Conservation (phyloP, 164 flowering plant genomes). For the Warburgia ugandensis region DNA sequence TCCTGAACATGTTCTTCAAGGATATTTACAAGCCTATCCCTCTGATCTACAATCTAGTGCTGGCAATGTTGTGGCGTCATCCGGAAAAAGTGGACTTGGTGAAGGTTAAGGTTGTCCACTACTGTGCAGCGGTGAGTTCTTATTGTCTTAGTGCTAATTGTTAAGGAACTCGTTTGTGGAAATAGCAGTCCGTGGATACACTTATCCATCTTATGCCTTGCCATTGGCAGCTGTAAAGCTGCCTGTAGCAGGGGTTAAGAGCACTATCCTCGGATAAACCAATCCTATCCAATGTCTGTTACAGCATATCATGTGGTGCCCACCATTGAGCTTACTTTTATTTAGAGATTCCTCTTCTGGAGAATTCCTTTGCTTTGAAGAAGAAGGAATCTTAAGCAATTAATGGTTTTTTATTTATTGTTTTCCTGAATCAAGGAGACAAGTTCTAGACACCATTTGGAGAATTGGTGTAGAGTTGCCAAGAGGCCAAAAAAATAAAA, state of each 20-base stretch:
- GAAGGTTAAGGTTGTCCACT: slow-evolving; percentile 51
- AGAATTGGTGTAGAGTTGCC: no score
- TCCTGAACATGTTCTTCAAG: slow-evolving; percentile 50
- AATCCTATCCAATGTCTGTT: no score
- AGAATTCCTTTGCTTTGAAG: no score
- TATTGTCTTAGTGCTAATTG: neutral
- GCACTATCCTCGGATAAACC: no score
- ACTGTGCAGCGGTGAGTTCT: slow-evolving; percentile 46
- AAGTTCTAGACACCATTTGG: neutral
- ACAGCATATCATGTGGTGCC: no score
- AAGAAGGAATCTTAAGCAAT: no score
- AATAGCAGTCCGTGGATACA: neutral
- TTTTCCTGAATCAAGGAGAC: neutral
- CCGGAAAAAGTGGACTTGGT: slow-evolving; percentile 40
- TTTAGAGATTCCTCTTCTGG: no score
- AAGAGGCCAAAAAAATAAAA: no score
- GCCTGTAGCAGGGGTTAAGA: neutral
- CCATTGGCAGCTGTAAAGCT: neutral
- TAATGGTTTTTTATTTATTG: neutral
- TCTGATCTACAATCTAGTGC: slow-evolving; percentile 35
- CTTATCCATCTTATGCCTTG: neutral
- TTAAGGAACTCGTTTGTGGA: no score
- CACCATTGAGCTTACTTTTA: no score
- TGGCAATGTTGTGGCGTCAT: slow-evolving; percentile 60
- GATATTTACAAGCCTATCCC: slow-evolving; percentile 52